Percentiles rank a stretch among this genome's conserved stretches.
Conservation (phyloP, 208 protist genomes). For the Zelonia costaricensis region DNA sequence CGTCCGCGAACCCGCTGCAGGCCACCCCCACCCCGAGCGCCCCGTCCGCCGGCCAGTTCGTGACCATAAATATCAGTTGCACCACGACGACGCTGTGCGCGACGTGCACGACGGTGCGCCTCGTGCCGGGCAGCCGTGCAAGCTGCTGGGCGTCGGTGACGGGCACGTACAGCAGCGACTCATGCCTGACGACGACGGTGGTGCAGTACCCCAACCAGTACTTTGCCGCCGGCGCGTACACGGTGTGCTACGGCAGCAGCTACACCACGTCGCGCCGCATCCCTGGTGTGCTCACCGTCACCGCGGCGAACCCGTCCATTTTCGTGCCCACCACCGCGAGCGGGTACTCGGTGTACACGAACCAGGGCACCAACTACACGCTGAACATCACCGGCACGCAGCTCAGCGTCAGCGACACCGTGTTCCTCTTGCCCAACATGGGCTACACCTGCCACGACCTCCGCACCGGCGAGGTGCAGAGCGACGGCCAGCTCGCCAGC, state of each 20-base stretch:
- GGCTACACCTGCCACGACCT: constrained; percentile 88
- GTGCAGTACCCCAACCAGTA: constrained; percentile 78
- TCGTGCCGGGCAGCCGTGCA: constrained; percentile 59
- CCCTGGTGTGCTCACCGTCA: constrained; percentile 58
- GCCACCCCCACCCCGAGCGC: constrained; percentile 38
- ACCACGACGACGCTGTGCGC: constrained; percentile 35
- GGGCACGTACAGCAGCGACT: constrained; percentile 58
- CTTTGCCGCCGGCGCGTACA: constrained; percentile 65
- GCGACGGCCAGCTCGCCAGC: constrained; percentile 46
- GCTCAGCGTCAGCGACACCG: constrained; percentile 49
- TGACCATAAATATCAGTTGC: constrained; percentile 65
- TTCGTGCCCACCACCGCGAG: constrained; percentile 35
- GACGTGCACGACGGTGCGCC: constrained; percentile 59
- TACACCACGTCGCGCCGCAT: constrained; percentile 51
- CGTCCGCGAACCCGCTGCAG: constrained; percentile 43
- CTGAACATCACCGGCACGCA: constrained; percentile 63
- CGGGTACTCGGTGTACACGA: constrained; percentile 54
- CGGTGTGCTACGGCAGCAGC: constrained; percentile 72
- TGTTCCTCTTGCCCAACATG: constrained; percentile 73
- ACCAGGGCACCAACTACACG: constrained; percentile 68
- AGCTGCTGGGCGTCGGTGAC: constrained; percentile 67
- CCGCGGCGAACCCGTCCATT: constrained; percentile 60
- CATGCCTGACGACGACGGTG: constrained; percentile 49
- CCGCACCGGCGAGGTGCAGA: constrained; percentile 48
- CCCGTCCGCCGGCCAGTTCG: constrained; percentile 72